Conservation (phyloP, 768 basidiomycete species). For the Mrakia blollopis region DNA sequence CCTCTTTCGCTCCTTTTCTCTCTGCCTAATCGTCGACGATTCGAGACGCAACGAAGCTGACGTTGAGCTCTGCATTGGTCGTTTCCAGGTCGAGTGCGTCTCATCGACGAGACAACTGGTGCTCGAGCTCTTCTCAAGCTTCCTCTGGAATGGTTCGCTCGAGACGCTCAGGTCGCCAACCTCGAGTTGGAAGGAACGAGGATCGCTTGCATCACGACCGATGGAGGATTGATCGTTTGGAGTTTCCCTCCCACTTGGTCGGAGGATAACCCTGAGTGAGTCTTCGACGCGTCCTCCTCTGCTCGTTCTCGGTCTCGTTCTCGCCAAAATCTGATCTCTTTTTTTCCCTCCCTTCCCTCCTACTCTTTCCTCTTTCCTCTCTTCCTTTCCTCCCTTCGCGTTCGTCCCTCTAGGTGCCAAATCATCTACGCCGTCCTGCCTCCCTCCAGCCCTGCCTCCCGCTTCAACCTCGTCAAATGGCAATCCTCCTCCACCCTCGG, state of each 20-base stretch:
- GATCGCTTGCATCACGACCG: conserved; percentile 26
- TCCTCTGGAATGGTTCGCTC: conserved; percentile 20
- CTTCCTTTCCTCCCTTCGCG: neutral
- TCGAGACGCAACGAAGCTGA: no score
- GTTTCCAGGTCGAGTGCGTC: conserved; percentile 15
- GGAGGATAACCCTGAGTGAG: conserved; percentile 19
- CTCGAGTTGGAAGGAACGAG: conserved; percentile 3
- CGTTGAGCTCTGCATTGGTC: neutral
- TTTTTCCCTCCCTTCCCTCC: neutral
- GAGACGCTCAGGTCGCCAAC: conserved; percentile 27
- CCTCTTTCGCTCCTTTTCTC: no score
- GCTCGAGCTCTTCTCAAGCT: conserved; percentile 28
- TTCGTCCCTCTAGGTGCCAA: neutral
- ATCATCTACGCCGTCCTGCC: conserved; percentile 19
- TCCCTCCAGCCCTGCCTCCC: neutral
- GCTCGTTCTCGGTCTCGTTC: neutral
- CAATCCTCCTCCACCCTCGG: neutral
- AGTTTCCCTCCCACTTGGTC: conserved; percentile 17
- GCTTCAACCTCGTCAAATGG: conserved; percentile 16
- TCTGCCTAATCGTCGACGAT: no score
- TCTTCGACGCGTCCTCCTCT: neutral
- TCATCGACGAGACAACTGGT: conserved; percentile 19
- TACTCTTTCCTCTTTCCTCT: neutral
- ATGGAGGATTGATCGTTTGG: conserved; percentile 28
- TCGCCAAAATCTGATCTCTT: neutral